Evolutionary conservation across 352 stramenopile genomes (phyloP).

Genomic region (Phytophthora brassicae): DNA sequence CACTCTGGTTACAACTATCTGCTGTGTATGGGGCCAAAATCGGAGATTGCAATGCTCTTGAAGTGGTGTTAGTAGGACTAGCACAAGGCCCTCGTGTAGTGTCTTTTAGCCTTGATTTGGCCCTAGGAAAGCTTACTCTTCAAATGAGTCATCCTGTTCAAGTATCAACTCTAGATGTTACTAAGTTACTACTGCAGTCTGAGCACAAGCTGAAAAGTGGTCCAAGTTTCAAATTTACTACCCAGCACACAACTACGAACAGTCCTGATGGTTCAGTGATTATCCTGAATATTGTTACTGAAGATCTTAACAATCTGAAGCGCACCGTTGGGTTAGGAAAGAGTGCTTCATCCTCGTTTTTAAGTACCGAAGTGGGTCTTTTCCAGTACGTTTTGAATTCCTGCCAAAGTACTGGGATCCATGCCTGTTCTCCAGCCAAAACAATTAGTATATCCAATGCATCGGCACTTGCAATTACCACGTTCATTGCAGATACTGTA

Average conservation of each 20-base stretch:
- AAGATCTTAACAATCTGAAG: constrained; percentile 58
- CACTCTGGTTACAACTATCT: constrained; percentile 54
- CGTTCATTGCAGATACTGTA: constrained; percentile 49
- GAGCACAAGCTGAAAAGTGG: constrained; percentile 7
- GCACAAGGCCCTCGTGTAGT: constrained; percentile 39
- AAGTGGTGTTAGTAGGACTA: constrained; percentile 42
- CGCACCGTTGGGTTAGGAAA: constrained; percentile 32
- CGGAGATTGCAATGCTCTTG: constrained; percentile 49
- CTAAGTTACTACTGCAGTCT: constrained; percentile 51
- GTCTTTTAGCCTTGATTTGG: constrained; percentile 60
- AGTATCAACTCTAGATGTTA: constrained; percentile 41
- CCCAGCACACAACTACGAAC: constrained; percentile 37
- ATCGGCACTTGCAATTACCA: constrained; percentile 30
- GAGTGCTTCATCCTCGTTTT: constrained; percentile 27
- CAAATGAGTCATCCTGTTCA: constrained; percentile 39
- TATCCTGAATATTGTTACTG: constrained; percentile 39
- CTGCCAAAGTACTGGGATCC: constrained; percentile 37
- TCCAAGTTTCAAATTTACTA: constrained; percentile 28
- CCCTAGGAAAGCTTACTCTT: constrained; percentile 38
- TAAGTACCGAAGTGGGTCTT: constrained; percentile 32
- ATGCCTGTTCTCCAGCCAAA: constrained; percentile 30
- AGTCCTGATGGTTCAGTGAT: constrained; percentile 47
- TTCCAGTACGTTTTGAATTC: constrained; percentile 55
- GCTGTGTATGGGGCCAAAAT: constrained; percentile 43
- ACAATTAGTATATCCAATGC: constrained; percentile 21